Percentiles rank a stretch among this genome's conserved stretches.
phyloP scores from a whole-genome alignment of 495 filamentous ascomycete genomes.

The Podospora pseudocomata region DNA sequence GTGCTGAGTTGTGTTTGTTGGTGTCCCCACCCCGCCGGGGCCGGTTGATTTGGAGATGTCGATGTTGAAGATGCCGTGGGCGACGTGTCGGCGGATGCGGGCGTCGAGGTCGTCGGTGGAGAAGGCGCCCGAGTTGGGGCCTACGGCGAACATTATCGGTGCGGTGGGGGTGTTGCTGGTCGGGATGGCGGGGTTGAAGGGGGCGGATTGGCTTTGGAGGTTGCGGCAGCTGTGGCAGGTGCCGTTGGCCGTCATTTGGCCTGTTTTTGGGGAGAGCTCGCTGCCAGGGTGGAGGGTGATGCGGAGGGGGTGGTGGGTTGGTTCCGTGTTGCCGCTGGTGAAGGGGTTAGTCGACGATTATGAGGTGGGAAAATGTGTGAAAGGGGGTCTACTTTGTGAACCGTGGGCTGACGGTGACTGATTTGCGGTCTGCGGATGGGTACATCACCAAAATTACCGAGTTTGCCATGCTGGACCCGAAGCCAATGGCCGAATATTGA shows the following conservation, averaged over 20 bases:
- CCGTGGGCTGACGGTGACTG: conserved; percentile 25
- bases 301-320: conserved; percentile 39
- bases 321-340: conserved; percentile 45
- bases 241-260: conserved; percentile 42
- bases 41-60: conserved; percentile 50
- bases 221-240: conserved; percentile 48
- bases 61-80: conserved; percentile 54
- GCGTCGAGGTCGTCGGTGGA: conserved; percentile 39
- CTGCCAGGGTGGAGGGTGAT: conserved; percentile 36
- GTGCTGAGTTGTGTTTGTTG: neutral
- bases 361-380: neutral
- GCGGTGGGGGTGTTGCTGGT: conserved; percentile 31
- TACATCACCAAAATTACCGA: conserved; percentile 30
- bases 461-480: conserved; percentile 27
- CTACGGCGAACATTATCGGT: conserved; percentile 57
- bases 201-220: conserved; percentile 28
- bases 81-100: conserved; percentile 49
- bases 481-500: conserved; percentile 31
- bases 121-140: conserved; percentile 31
- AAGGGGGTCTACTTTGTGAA: conserved; percentile 17
- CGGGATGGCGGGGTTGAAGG: conserved; percentile 28
- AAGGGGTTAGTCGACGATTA: neutral
- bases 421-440: conserved; percentile 20
- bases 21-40: conserved; percentile 20
- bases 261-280: conserved; percentile 19